Conservation (phyloP, 345 rosid species). For the Dipteronia dyeriana region DNA sequence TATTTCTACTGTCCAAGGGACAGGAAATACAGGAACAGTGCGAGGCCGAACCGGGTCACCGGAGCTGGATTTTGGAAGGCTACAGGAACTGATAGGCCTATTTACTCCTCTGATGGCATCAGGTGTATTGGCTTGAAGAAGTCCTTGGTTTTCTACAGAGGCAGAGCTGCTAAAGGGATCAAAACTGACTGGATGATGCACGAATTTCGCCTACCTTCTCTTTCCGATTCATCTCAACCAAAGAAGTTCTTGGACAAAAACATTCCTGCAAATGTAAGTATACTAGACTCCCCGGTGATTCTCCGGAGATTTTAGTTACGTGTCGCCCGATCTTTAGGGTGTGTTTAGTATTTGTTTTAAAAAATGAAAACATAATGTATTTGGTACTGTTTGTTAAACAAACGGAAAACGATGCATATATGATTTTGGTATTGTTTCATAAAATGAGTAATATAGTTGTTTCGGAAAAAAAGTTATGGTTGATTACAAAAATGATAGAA, state of each 20-base stretch:
- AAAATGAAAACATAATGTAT: too few species aligned
- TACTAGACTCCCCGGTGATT: not conserved
- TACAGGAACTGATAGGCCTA: constrained; percentile 95
- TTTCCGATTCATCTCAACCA: constrained; percentile 47
- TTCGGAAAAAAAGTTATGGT: too few species aligned
- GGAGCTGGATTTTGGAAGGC: constrained; percentile 99
- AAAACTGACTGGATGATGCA: constrained; percentile 99
- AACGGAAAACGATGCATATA: too few species aligned
- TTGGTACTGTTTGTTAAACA: too few species aligned
- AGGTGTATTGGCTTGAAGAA: constrained; percentile 91
- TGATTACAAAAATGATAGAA: too few species aligned
- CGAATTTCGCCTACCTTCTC: constrained; percentile 89
- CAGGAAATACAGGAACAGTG: constrained; percentile 87
- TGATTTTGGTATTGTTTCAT: too few species aligned
- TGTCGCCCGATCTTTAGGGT: too few species aligned
- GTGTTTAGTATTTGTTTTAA: too few species aligned
- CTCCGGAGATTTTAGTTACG: too few species aligned
- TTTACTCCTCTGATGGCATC: constrained; percentile 70
- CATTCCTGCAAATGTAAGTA: constrained; percentile 63
- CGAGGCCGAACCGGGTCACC: constrained; percentile 89
- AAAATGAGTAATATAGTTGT: too few species aligned
- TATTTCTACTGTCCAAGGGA: constrained; percentile 93
- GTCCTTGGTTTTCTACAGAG: constrained; percentile 89
- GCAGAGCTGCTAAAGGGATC: constrained; percentile 88
- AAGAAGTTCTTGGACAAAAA: constrained; percentile 60